These are phyloP conservation scores for Silene latifolia DNA, from an alignment of 148 eudicot species.

Conservation along the genomic window DNA sequence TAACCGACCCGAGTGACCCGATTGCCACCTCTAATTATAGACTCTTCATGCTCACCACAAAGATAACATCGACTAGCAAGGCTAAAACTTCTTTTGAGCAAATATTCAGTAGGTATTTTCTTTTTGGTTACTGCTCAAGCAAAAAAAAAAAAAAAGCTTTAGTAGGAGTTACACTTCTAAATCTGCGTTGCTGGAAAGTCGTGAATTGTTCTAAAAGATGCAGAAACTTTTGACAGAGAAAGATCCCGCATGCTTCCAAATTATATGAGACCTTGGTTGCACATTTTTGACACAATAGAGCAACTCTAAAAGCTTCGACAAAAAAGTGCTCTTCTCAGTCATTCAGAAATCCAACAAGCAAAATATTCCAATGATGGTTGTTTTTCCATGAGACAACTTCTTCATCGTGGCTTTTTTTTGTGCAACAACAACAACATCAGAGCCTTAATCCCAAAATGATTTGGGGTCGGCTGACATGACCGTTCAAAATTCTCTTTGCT, in stretches of 20 bases:
- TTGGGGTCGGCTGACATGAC: too few relatives aligned
- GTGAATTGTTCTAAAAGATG: background rate
- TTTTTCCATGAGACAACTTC: background rate
- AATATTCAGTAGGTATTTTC: background rate
- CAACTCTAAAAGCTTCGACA: background rate
- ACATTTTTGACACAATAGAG: background rate
- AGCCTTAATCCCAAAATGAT: too few relatives aligned
- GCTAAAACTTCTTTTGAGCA: background rate
- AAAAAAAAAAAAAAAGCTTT: background rate
- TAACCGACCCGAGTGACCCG: too few relatives aligned
- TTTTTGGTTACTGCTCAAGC: background rate
- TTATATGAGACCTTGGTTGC: background rate
- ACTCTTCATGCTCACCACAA: background rate
- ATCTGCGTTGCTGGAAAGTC: background rate
- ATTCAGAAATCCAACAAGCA: background rate
- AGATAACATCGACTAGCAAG: background rate
- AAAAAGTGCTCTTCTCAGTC: background rate
- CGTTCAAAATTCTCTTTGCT: background rate
- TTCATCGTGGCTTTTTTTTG: background rate
- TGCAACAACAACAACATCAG: too few relatives aligned
- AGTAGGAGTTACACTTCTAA: background rate
- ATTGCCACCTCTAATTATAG: too few relatives aligned
- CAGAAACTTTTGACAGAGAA: background rate
- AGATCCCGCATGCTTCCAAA: constrained; percentile 1
- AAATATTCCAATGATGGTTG: background rate